These are phyloP conservation scores for Metschnikowia amazonensis DNA, from an alignment of 805 yeast species.

Conservation along the genomic window DNA sequence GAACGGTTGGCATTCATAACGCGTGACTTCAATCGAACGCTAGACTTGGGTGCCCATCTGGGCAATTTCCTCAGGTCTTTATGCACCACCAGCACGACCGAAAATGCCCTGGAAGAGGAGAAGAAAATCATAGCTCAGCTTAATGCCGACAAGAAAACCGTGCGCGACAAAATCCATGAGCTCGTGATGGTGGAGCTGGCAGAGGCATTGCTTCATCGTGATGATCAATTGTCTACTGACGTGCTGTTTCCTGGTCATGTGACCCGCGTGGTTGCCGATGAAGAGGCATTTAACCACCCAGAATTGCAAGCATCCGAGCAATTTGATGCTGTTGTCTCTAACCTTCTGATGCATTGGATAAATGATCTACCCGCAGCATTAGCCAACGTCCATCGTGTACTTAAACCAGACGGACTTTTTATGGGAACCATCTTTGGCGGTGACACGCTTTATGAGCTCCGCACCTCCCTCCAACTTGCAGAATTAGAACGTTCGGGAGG, in stretches of 20 bases:
- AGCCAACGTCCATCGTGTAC: conserved; percentile 49
- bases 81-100: conserved; percentile 25
- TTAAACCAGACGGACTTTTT: conserved; percentile 78
- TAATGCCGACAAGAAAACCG: conserved; percentile 50
- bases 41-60: conserved; percentile 72
- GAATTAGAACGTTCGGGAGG: conserved; percentile 80
- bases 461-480: conserved; percentile 77
- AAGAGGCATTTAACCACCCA: conserved; percentile 53
- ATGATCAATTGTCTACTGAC: conserved; percentile 41
- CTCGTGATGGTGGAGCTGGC: conserved; percentile 69
- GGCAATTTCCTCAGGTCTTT: conserved; percentile 55
- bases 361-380: conserved; percentile 74
- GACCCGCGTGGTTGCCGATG: conserved; percentile 58
- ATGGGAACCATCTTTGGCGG: conserved; percentile 81
- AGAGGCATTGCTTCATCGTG: conserved; percentile 48
- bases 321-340: conserved; percentile 71
- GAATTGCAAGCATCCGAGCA: conserved; percentile 33
- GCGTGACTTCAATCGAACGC: conserved; percentile 52
- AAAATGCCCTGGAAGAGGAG: conserved; percentile 30
- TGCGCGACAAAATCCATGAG: conserved; percentile 48
- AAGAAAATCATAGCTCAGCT: conserved; percentile 38
- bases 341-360: conserved; percentile 77
- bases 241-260: conserved; percentile 40
- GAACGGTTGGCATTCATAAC: conserved; percentile 74
- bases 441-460: conserved; percentile 76